Evolutionary conservation across 1,139 yeast species (phyloP).

Genomic region (Kodamaea suecica): DNA sequence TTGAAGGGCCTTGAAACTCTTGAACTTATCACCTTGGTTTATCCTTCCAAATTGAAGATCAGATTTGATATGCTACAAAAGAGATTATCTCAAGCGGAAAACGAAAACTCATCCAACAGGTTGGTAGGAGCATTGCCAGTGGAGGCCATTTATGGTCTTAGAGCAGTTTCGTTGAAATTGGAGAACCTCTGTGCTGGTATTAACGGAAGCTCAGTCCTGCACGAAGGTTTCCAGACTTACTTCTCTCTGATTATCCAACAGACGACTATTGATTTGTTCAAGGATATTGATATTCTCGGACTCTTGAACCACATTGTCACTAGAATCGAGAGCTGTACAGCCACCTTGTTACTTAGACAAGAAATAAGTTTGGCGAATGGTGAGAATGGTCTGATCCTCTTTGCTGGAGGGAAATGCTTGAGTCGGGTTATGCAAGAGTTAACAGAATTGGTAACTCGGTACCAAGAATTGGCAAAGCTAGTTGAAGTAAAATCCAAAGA

Average conservation of each 20-base stretch:
- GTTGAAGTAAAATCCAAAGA: neutral
- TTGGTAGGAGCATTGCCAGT: constrained; percentile 42
- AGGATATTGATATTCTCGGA: constrained; percentile 39
- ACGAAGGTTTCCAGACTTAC: constrained; percentile 28
- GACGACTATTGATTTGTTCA: constrained; percentile 23
- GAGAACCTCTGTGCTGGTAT: constrained; percentile 45
- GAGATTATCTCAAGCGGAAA: constrained; percentile 20
- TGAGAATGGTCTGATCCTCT: constrained; percentile 22
- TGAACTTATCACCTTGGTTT: constrained; percentile 76
- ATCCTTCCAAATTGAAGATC: constrained; percentile 62
- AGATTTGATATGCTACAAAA: constrained; percentile 49
- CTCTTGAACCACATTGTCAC: constrained; percentile 62
- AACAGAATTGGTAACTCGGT: constrained; percentile 9
- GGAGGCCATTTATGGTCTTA: constrained; percentile 44
- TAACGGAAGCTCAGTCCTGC: constrained; percentile 24
- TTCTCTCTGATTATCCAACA: constrained; percentile 27
- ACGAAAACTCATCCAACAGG: constrained; percentile 20
- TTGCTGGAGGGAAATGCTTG: constrained; percentile 23
- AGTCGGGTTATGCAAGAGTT: constrained; percentile 29
- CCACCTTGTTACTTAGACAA: constrained; percentile 34
- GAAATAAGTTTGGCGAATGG: constrained; percentile 27
- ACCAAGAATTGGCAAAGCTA: constrained; percentile 5
- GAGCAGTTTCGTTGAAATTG: constrained; percentile 47
- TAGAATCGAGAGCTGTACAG: constrained; percentile 56
- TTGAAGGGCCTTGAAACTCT: constrained; percentile 94